Percentiles rank a stretch among this genome's conserved stretches.
phyloP scores from a whole-genome alignment of 2,329 filamentous ascomycete genomes.

The Hypomyces rosellus region DNA sequence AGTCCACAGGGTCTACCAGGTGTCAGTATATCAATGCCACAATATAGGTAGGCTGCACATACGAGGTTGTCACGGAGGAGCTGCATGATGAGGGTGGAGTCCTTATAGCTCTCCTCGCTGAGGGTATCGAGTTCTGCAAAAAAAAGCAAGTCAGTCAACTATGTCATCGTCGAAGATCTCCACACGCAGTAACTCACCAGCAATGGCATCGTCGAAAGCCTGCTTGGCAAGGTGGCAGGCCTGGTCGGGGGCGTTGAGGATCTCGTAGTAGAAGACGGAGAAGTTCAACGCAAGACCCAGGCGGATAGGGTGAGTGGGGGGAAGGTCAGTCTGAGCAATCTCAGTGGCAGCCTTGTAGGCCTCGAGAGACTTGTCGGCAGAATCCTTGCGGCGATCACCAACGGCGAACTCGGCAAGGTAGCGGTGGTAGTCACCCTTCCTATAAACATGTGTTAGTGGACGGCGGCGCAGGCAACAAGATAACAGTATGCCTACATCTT shows the following conservation, averaged over 20 bases:
- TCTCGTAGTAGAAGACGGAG: slow-evolving; percentile 99
- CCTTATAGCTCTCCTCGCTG: slow-evolving; percentile 99
- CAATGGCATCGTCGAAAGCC: slow-evolving; percentile 97
- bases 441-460: slow-evolving; percentile 32
- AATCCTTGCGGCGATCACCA: slow-evolving; percentile 90
- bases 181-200: slow-evolving; percentile 39
- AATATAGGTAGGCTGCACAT: slow-evolving; percentile 27
- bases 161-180: neutral
- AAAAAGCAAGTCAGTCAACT: neutral
- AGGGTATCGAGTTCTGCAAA: slow-evolving; percentile 82
- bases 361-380: slow-evolving; percentile 89
- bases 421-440: slow-evolving; percentile 99
- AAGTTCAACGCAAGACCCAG: slow-evolving; percentile 97
- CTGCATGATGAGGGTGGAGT: slow-evolving; percentile 98
- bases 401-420: slow-evolving; percentile 96
- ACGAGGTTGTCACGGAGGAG: slow-evolving; percentile 95
- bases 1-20: slow-evolving; percentile 86
- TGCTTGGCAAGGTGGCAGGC: slow-evolving; percentile 98
- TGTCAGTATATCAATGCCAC: slow-evolving; percentile 22
- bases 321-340: slow-evolving; percentile 94
- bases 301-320: slow-evolving; percentile 95
- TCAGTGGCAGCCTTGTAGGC: slow-evolving; percentile 97
- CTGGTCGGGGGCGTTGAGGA: slow-evolving; percentile 95
- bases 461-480: neutral
- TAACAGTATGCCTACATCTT: slow-evolving; percentile 68